Conservation (phyloP, 805 yeast species). For the Candida namnaoensis region DNA sequence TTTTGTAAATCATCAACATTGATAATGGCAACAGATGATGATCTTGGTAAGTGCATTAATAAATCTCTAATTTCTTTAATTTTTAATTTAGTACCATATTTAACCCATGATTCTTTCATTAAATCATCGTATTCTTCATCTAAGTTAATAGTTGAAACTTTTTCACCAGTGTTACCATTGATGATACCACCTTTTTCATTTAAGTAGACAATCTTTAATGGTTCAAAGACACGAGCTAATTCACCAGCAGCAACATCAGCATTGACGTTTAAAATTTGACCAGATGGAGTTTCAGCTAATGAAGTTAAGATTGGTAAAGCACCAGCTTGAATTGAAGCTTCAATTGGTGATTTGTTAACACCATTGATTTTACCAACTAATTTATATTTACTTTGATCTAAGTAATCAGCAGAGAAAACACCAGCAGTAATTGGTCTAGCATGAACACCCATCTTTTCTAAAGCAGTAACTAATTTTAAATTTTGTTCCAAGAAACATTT, state of each 20-base stretch:
- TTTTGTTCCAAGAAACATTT: slow-evolving; percentile 93
- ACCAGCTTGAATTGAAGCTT: slow-evolving; percentile 92
- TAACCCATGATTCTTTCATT: slow-evolving; percentile 94
- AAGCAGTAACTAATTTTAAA: slow-evolving; percentile 87
- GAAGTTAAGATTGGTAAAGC: slow-evolving; percentile 95
- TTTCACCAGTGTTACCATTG: slow-evolving; percentile 87
- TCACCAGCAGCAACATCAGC: slow-evolving; percentile 99
- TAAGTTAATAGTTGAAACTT: slow-evolving; percentile 80
- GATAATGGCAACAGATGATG: slow-evolving; percentile 96
- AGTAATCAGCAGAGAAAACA: slow-evolving; percentile 87
- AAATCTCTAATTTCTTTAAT: slow-evolving; percentile 94
- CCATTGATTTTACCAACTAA: slow-evolving; percentile 85
- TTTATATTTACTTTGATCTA: slow-evolving; percentile 85
- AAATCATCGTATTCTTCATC: slow-evolving; percentile 93
- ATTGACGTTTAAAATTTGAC: slow-evolving; percentile 93
- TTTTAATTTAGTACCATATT: slow-evolving; percentile 95
- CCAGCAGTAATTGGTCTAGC: slow-evolving; percentile 99
- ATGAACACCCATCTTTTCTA: slow-evolving; percentile 93
- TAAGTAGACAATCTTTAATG: slow-evolving; percentile 90
- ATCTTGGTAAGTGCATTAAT: slow-evolving; percentile 88
- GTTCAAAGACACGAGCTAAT: slow-evolving; percentile 93
- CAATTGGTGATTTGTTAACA: slow-evolving; percentile 84
- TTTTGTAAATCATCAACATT: slow-evolving; percentile 92
- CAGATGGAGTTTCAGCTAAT: slow-evolving; percentile 91
- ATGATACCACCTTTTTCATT: slow-evolving; percentile 97